Conservation (phyloP, 116 monocot species). For the Papilionanthe hybrid region DNA sequence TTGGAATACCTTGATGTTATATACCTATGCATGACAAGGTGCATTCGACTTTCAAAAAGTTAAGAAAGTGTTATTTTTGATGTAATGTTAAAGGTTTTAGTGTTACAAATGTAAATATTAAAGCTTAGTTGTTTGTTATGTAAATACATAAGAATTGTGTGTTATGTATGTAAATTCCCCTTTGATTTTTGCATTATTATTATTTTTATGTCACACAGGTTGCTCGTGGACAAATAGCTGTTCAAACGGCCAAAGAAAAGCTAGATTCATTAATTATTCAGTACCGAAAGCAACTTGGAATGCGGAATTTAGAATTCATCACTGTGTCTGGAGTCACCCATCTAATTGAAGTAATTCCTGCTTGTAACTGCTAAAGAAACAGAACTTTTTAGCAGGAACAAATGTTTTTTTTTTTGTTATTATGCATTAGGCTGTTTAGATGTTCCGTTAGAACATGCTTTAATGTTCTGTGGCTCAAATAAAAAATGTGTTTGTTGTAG, state of each 20-base stretch:
- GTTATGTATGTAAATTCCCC: too few species aligned
- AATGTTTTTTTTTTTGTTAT: not conserved
- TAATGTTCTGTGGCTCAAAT: too few species aligned
- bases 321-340: slow-evolving; percentile 80
- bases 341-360: slow-evolving; percentile 73
- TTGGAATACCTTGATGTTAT: too few species aligned
- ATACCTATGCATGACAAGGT: too few species aligned
- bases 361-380: not conserved
- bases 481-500: not conserved
- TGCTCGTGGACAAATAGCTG: slow-evolving; percentile 34
- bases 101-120: too few species aligned
- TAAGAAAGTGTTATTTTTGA: too few species aligned
- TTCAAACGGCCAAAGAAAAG: slow-evolving; percentile 56
- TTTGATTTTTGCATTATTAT: not conserved
- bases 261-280: slow-evolving; percentile 64
- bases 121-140: too few species aligned
- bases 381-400: not conserved
- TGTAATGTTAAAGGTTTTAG: too few species aligned
- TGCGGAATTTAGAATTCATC: slow-evolving; percentile 71
- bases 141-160: too few species aligned
- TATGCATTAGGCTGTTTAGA: not conserved
- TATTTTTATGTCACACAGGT: slow-evolving; percentile 35
- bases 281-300: slow-evolving; percentile 70
- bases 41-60: too few species aligned
- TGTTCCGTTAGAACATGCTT: not conserved